These are phyloP conservation scores for Aleurites moluccanus DNA, from an alignment of 441 rosid genomes.

Conservation along the genomic window DNA sequence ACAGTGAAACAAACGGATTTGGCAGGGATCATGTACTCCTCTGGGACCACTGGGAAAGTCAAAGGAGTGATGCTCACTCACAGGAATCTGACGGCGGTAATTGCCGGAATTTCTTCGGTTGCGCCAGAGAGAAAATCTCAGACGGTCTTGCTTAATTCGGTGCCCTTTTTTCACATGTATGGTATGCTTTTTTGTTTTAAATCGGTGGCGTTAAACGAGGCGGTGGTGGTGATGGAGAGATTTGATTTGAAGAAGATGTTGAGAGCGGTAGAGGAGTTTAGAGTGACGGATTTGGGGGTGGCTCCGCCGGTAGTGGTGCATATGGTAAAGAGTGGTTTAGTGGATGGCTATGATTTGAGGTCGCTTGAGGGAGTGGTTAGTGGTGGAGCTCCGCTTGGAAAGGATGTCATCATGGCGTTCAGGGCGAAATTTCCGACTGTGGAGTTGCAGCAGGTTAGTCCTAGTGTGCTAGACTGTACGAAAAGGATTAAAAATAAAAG, in stretches of 20 bases:
- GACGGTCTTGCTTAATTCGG: conserved; percentile 19
- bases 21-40: conserved; percentile 38
- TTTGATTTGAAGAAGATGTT: conserved; percentile 12
- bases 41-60: conserved; percentile 40
- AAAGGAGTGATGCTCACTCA: conserved; percentile 42
- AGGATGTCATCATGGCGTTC: conserved; percentile 30
- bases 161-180: conserved; percentile 38
- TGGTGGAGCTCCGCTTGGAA: conserved; percentile 45
- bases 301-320: conserved; percentile 38
- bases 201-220: conserved; percentile 25
- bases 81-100: conserved; percentile 26
- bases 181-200: conserved; percentile 18
- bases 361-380: conserved; percentile 24
- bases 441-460: conserved; percentile 26
- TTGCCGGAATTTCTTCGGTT: conserved; percentile 11
- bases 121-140: conserved; percentile 13
- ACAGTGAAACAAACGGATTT: conserved; percentile 28
- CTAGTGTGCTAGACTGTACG: too few species aligned
- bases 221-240: conserved; percentile 36
- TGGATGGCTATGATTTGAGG: conserved; percentile 28
- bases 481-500: too few species aligned
- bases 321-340: conserved; percentile 24
- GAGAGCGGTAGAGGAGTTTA: conserved; percentile 5
- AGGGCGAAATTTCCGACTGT: conserved; percentile 24
- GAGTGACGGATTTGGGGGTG: conserved; percentile 16